A percentile compares a stretch with the other conserved stretches of the same genome.
These are phyloP conservation scores for Dothidotthia symphoricarpi DNA, from an alignment of 2,329 filamentous ascomycete genomes.

Conservation along the genomic window DNA sequence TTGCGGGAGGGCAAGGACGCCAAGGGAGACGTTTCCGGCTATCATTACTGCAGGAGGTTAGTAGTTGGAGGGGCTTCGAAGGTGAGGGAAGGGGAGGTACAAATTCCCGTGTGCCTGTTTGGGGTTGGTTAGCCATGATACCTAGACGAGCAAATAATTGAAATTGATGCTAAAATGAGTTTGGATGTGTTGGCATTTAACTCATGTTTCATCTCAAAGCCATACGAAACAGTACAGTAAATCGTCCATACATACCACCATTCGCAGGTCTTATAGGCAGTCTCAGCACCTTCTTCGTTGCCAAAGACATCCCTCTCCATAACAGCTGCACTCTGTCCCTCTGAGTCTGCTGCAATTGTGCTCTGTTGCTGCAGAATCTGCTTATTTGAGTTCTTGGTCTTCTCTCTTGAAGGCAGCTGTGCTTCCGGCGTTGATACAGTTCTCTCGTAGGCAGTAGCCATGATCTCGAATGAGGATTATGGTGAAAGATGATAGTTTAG, in stretches of 20 bases:
- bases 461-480: too few relatives aligned
- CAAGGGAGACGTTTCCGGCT: constrained; percentile 59
- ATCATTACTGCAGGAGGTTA: constrained; percentile 49
- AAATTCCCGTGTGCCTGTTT: constrained; percentile 45
- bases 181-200: too few relatives aligned
- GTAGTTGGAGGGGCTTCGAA: not conserved
- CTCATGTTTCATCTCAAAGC: too few relatives aligned
- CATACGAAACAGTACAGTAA: too few relatives aligned
- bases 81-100: constrained; percentile 16
- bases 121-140: not conserved
- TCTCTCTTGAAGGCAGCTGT: too few relatives aligned
- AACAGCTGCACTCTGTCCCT: constrained; percentile 8
- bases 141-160: too few relatives aligned
- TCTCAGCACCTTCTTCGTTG: constrained; percentile 38
- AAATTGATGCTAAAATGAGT: too few relatives aligned
- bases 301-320: constrained; percentile 20
- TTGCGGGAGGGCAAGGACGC: constrained; percentile 56
- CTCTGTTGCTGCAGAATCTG: not conserved
- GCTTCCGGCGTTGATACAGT: too few relatives aligned
- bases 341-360: constrained; percentile 8
- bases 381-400: too few relatives aligned
- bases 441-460: too few relatives aligned
- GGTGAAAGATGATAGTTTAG: too few relatives aligned
- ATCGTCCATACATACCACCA: constrained; percentile 45
- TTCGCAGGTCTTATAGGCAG: constrained; percentile 53